These are phyloP conservation scores for Termitomyces sp. DNA, from an alignment of 768 basidiomycete genomes.

Conservation along the genomic window DNA sequence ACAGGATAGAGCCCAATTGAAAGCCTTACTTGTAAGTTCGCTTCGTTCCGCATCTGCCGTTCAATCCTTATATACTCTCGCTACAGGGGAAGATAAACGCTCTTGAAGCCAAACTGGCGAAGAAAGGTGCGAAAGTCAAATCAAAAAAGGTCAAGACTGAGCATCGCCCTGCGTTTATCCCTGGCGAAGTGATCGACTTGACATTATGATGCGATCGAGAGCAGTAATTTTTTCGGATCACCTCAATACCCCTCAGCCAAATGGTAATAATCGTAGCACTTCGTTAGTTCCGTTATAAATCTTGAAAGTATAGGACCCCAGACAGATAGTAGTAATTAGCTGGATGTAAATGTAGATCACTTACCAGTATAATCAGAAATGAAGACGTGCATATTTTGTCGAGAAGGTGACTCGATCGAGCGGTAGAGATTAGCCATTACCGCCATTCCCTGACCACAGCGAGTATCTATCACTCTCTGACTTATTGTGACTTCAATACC, in stretches of 20 bases:
- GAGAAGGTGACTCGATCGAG: background rate
- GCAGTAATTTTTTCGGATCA: background rate
- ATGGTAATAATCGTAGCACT: too few species aligned
- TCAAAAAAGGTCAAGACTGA: constrained; percentile 14
- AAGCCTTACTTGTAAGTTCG: background rate
- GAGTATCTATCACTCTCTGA: background rate
- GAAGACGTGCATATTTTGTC: too few species aligned
- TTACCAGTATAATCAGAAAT: too few species aligned
- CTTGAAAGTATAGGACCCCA: background rate
- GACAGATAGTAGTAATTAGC: background rate
- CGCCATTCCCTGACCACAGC: background rate
- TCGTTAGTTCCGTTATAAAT: background rate
- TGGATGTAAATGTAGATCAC: too few species aligned
- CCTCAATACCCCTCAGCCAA: background rate
- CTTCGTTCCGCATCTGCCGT: background rate
- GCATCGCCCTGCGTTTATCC: constrained; percentile 1
- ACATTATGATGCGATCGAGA: constrained; percentile 2
- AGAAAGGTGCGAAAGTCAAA: constrained; percentile 6
- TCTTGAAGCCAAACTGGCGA: constrained; percentile 10
- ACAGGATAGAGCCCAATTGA: background rate
- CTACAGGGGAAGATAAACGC: background rate
- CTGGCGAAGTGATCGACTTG: constrained; percentile 18
- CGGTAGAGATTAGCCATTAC: too few species aligned
- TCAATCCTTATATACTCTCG: background rate
- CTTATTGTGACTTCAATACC: background rate